phyloP scores from a whole-genome alignment of 441 rosid genomes.

The Euphorbia schlechtendalii region DNA sequence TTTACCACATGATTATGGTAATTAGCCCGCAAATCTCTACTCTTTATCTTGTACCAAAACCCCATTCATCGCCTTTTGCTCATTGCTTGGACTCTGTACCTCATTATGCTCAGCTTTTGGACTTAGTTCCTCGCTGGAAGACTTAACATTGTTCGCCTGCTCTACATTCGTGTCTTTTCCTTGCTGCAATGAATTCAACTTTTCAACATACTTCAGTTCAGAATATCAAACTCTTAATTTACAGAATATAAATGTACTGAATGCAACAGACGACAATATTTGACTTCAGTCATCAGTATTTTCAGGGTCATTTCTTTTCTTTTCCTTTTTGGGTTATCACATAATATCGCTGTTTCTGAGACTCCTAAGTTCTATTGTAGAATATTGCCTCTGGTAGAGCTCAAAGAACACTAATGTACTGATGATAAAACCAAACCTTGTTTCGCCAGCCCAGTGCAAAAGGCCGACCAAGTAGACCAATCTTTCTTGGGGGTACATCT shows the following conservation, averaged over 20 bases:
- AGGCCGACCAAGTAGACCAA: constrained; percentile 73
- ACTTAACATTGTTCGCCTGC: constrained; percentile 28
- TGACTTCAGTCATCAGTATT: neutral
- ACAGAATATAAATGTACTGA: neutral
- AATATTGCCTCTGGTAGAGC: neutral
- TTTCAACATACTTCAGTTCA: neutral
- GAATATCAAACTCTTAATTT: constrained; percentile 3
- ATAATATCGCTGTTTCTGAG: neutral
- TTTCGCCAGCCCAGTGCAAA: constrained; percentile 90
- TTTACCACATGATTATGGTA: neutral
- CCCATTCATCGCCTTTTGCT: constrained; percentile 31
- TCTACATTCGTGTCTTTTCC: constrained; percentile 36
- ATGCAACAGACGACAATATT: no score
- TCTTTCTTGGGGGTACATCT: constrained; percentile 69
- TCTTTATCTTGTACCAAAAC: constrained; percentile 28
- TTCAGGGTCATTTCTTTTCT: neutral
- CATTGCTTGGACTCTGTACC: constrained; percentile 21
- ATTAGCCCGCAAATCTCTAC: constrained; percentile 21
- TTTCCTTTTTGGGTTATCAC: neutral
- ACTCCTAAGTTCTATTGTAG: neutral
- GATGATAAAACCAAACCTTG: constrained; percentile 46
- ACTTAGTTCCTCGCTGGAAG: constrained; percentile 24
- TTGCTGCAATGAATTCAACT: constrained; percentile 21
- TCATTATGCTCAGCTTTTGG: constrained; percentile 25
- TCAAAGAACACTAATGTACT: neutral